Evolutionary conservation across 83 land plant species (phyloP), one percentile per base, ranked within the genome.

Genomic region (Diphasiastrum complanatum): DNA sequence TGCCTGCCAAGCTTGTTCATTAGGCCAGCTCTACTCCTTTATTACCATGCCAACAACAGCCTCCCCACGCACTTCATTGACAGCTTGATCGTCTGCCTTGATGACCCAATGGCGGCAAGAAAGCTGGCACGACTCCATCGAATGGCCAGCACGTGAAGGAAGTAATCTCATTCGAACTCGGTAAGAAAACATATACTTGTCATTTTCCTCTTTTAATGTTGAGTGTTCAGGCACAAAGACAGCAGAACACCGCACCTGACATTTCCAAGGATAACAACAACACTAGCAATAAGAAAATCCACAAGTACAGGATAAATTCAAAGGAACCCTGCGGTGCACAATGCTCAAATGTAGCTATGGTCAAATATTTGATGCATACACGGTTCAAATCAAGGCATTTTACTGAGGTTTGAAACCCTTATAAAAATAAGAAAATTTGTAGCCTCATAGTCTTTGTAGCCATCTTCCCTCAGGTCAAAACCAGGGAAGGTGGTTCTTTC

Each of bases 11-110:
- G n/a, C n/a, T n/a, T n/a, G n/a, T n/a, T n/a, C n/a, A n/a, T n/a
- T n/a, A n/a, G n/a, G n/a, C n/a, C n/a, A n/a, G n/a, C n/a, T n/a
- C n/a, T n/a, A n/a, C n/a, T n/a, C n/a, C n/a, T n/a, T n/a, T n/a
- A 20, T 12, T 67, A 74, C 91, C 87, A 61, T 60, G 43, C 91
- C 91, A 28, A 86, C 76, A 0, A 86, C 85, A 61, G 74, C 91
- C 19, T 86, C 88, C 2, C 69, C 84, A 50, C 51, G 27, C 22
- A 80, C 49, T 30, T 73, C 76, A 23, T 57, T 49, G 52, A 78
- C 64, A 34, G 83, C 65, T 69, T 12, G 23, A 28, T 66, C 78
- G 59, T 80, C 76, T 23, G 77, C 70, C 22, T 68, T 66, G 26
- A 86, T 73, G 12, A 73, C 51, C 91, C 91, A 86, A 57, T 80